Evolutionary conservation across 495 filamentous ascomycete genomes (phyloP).

Genomic region (Xylaria scruposa): DNA sequence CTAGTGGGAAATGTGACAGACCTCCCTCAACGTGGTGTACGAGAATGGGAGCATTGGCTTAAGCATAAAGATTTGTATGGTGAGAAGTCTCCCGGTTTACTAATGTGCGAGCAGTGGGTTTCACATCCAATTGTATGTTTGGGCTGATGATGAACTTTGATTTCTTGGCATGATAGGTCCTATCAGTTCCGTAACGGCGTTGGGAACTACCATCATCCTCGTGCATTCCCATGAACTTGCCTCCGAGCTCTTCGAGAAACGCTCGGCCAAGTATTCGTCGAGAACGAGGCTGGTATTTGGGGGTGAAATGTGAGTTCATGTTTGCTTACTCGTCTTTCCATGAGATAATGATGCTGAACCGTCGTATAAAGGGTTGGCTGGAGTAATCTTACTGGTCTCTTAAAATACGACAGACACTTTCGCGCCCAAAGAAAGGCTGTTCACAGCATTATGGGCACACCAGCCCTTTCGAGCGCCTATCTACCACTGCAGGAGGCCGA

Average conservation of each 20-base stretch:
- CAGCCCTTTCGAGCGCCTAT: constrained; percentile 38
- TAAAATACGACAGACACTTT: constrained; percentile 41
- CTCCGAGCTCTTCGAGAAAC: constrained; percentile 51
- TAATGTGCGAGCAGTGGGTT: background rate
- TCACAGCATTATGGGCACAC: constrained; percentile 39
- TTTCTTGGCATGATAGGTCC: constrained; percentile 38
- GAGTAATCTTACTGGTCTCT: constrained; percentile 41
- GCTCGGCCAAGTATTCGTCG: constrained; percentile 48
- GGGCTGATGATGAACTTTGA: background rate
- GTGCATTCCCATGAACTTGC: constrained; percentile 50
- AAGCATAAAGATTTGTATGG: constrained; percentile 57
- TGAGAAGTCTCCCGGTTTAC: background rate
- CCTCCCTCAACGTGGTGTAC: constrained; percentile 41
- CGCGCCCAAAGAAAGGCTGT: constrained; percentile 46
- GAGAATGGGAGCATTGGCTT: constrained; percentile 52
- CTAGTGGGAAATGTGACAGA: constrained; percentile 53
- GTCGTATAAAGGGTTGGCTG: background rate
- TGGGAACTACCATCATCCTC: constrained; percentile 54
- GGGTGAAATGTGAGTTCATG: constrained; percentile 14
- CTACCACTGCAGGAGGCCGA: constrained; percentile 47
- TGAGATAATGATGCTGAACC: background rate
- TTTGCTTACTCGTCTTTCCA: background rate
- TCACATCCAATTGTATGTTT: background rate
- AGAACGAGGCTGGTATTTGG: constrained; percentile 37
- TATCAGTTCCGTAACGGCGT: constrained; percentile 55